Evolutionary conservation across 179 eudicot genomes (phyloP), one percentile per base, ranked within the genome.

Genomic region (Drosera spatulata): DNA sequence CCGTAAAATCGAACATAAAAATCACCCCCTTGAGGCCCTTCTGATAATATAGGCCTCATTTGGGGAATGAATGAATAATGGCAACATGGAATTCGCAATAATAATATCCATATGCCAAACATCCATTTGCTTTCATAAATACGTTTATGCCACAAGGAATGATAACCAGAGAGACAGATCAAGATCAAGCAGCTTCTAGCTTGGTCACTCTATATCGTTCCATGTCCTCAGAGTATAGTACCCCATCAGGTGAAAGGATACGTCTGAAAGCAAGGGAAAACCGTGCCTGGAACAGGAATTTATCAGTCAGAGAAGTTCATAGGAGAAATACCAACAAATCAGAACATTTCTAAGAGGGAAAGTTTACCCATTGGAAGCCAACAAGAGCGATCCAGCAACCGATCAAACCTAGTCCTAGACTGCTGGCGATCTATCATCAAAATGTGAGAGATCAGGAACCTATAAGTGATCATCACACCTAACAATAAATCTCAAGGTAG

Each of bases 291-390:
- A 51, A n/a, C n/a, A 41, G 41, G 49, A 56, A 2, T 48, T 33
- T 39, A 40, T 13, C n/a, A 58, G n/a, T 58, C 12, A 13, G 10
- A 56, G 51, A 56, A 58, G 14, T 33, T 13, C 45, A 37, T 4
- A 48, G 4, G 41, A 14, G 39, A 44, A 15, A 45, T 12, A n/a
- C n/a, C 3, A 13, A 41, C 48, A 12, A 4, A 41, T 7, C 49
- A 53, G 39, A 39, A 56, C n/a, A 55, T 5, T 7, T 8, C 33
- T 39, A 13, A 0, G 49, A 56, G 6, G 41, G 53, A 41, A 42
- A n/a, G n/a, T n/a, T n/a, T n/a, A 93, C 96, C 90, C 95, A 89
- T 72, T 93, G 99, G 71, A 93, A 93, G 62, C 85, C 93, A n/a
- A 85, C 81, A 6, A 93, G 96, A 14, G 83, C 83, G 61, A 65